Percentiles rank a stretch among this genome's conserved stretches.
Conservation (phyloP, 805 yeast species). For the Candida krabiensis region DNA sequence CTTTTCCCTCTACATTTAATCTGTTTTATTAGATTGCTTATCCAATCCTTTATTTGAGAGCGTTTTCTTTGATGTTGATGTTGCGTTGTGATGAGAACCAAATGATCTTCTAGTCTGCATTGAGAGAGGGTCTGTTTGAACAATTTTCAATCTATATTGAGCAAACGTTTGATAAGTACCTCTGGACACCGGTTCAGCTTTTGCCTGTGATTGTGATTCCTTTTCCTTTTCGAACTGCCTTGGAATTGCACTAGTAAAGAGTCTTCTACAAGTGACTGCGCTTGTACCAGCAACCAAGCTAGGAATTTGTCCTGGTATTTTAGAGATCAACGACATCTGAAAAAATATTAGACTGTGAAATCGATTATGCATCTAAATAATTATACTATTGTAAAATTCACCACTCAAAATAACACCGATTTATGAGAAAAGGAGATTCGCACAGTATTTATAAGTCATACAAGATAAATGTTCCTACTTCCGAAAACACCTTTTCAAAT, state of each 20-base stretch:
- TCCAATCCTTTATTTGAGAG: too few relatives aligned
- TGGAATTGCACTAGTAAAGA: slow-evolving; percentile 17
- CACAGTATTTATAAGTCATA: too few relatives aligned
- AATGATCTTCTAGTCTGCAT: slow-evolving; percentile 27
- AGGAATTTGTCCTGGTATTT: background rate
- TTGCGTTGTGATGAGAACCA: slow-evolving; percentile 7
- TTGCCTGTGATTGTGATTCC: slow-evolving; percentile 20
- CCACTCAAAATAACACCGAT: too few relatives aligned
- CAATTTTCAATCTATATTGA: slow-evolving; percentile 29
- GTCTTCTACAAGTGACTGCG: slow-evolving; percentile 12
- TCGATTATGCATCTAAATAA: too few relatives aligned
- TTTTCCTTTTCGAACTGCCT: slow-evolving; percentile 21
- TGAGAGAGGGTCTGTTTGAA: slow-evolving; percentile 27
- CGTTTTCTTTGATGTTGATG: too few relatives aligned
- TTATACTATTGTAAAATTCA: too few relatives aligned
- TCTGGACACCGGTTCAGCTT: slow-evolving; percentile 11
- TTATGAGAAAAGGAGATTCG: too few relatives aligned
- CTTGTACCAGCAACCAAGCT: slow-evolving; percentile 1
- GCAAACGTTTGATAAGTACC: slow-evolving; percentile 28
- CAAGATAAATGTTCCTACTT: too few relatives aligned
- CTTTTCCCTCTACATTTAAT: too few relatives aligned
- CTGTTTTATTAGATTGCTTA: too few relatives aligned
- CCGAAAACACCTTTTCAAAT: too few relatives aligned
- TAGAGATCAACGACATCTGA: slow-evolving; percentile 1
- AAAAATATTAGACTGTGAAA: background rate